phyloP scores from a whole-genome alignment of 225 moss, liverwort and hornwort species.

The Anthoceros angustus region DNA sequence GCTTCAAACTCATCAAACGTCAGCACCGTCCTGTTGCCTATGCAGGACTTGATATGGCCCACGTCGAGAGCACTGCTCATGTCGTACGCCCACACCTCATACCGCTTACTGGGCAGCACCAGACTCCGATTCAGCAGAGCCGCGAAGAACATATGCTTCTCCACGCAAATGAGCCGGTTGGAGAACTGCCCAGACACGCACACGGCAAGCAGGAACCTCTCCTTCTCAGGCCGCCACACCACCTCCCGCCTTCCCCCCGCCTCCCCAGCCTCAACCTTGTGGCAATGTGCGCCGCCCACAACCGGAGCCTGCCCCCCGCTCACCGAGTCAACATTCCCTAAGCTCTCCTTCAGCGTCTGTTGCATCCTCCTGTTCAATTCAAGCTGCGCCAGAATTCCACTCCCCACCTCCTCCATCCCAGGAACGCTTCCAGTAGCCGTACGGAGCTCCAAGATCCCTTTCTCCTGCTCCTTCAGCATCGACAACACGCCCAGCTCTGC shows the following conservation, averaged over 20 bases:
- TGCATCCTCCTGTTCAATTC: conserved; percentile 16
- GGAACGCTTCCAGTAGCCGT: conserved; percentile 1
- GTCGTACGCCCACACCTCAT: conserved; percentile 22
- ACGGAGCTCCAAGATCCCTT: conserved; percentile 4
- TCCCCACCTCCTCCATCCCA: background rate
- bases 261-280: background rate
- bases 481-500: conserved; percentile 5
- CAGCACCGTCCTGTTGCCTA: conserved; percentile 18
- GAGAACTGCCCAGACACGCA: conserved; percentile 36
- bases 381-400: conserved; percentile 6
- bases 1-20: conserved; percentile 17
- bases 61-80: conserved; percentile 34
- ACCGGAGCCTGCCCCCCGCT: background rate
- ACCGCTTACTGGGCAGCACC: conserved; percentile 18
- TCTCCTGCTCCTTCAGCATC: conserved; percentile 9
- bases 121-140: conserved; percentile 32
- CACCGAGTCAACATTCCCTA: background rate
- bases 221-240: conserved; percentile 17
- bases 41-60: conserved; percentile 21
- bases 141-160: conserved; percentile 34
- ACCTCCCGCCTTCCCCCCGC: conserved; percentile 8
- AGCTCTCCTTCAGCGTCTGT: background rate
- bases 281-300: conserved; percentile 7
- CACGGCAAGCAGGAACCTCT: conserved; percentile 25
- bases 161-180: conserved; percentile 39